Base-by-base conservation (phyloP, 2,329 filamentous ascomycete species). In the Beauveria bassiana region DNA sequence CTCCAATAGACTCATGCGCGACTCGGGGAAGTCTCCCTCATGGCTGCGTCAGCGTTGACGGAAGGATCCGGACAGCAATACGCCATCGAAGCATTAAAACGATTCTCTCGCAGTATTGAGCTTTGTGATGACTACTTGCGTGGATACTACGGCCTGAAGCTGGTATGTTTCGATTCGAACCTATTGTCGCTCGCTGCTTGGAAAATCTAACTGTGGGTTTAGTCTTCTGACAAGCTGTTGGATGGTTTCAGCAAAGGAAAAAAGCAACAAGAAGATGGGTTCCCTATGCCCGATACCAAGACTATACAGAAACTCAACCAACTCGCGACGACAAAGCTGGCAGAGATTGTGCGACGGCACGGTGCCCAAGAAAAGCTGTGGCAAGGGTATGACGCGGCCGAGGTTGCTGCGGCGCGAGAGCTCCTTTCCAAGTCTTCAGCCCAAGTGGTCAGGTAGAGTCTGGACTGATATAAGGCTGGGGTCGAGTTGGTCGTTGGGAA, bases 51-150 rank as follows among this genome's bases (percentile, higher is more conserved):
- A 50, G 74, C 77, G 57, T 74, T 73, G 31, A 67, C 66, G 16
- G 76, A 78, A 8, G 73, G 70, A 5, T 72, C 76, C 31, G 70
- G 76, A 3, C 74, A 78, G 49, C 82, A 81, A 71, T 78, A 84
- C 68, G 77, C 95, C 60, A 79, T 83, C 49, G 89, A 93, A 70
- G 87, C 91, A 5, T 74, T 96, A 59, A 90, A 91, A 71, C 86
- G 93, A 66, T 98, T 96, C 75, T 90, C 89, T 71, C 85, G 95
- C 68, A 95, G 92, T 70, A 85, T 98, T 66, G 95, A 99, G 76
- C 83, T 99, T 58, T 98, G 95, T 70, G 90, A 97, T 68, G 87
- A 92, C 71, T 98, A 97, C 72, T 75, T 98, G 64, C 86, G 95
- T 64, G 95, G 93, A 1, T 96, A 92, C 73, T 98, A 96, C 74